Percentiles rank a stretch among this genome's conserved stretches.
phyloP scores from a whole-genome alignment of 768 basidiomycete species.

The Pisolithus orientalis region DNA sequence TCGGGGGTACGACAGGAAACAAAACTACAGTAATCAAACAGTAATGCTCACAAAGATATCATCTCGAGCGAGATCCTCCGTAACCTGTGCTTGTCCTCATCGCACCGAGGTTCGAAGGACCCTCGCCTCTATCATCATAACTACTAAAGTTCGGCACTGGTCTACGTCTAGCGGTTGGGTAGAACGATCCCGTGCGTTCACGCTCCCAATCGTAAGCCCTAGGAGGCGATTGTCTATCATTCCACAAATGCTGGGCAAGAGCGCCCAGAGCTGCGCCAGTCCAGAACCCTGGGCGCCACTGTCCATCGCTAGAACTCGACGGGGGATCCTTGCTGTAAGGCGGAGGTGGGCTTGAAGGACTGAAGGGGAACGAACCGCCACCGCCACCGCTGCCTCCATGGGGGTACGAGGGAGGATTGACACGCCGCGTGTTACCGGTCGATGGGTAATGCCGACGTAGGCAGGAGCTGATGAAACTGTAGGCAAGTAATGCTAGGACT shows the following conservation, averaged over 20 bases:
- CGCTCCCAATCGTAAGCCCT: slow-evolving; percentile 57
- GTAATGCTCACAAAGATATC: slow-evolving; percentile 13
- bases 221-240: slow-evolving; percentile 27
- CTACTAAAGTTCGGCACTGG: slow-evolving; percentile 10
- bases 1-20: too few species aligned
- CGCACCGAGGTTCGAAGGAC: slow-evolving; percentile 59
- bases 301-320: slow-evolving; percentile 17
- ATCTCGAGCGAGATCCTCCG: slow-evolving; percentile 72
- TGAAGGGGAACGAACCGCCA: slow-evolving; percentile 49
- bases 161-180: slow-evolving; percentile 19
- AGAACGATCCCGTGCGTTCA: slow-evolving; percentile 25
- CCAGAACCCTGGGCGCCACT: slow-evolving; percentile 78
- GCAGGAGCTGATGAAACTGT: slow-evolving; percentile 55
- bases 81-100: slow-evolving; percentile 76
- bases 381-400: slow-evolving; percentile 14
- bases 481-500: slow-evolving; percentile 47
- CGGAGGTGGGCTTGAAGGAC: slow-evolving; percentile 44
- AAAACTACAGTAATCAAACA: too few species aligned
- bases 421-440: slow-evolving; percentile 25
- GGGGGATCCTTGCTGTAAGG: slow-evolving; percentile 45
- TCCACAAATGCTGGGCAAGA: slow-evolving; percentile 54
- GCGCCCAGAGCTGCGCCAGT: slow-evolving; percentile 75
- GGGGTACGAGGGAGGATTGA: slow-evolving; percentile 28
- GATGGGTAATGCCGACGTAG: slow-evolving; percentile 26
- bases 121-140: slow-evolving; percentile 56